A percentile compares a stretch with the other conserved stretches of the same genome.
These are phyloP conservation scores for Arabidopsis arenosa DNA, from an alignment of 345 rosid species.

Conservation along the genomic window DNA sequence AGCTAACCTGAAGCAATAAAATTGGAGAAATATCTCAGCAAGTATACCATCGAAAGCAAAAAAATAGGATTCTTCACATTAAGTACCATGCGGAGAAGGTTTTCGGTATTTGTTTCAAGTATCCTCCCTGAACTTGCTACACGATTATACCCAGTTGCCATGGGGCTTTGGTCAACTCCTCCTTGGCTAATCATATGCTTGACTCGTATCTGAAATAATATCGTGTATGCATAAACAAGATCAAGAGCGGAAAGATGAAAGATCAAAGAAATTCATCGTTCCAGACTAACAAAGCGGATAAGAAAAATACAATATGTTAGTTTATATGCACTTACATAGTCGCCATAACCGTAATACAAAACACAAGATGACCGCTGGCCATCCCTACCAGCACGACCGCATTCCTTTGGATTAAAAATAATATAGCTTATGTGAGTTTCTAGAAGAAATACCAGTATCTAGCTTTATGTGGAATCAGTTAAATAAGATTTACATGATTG, in stretches of 20 bases:
- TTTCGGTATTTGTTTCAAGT: constrained; percentile 87
- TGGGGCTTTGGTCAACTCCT: constrained; percentile 77
- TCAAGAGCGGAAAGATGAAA: constrained; percentile 13
- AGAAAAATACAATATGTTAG: constrained; percentile 21
- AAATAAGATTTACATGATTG: constrained; percentile 6
- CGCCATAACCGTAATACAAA: constrained; percentile 91
- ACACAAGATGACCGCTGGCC: constrained; percentile 92
- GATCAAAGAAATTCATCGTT: neutral
- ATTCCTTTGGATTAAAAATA: constrained; percentile 67
- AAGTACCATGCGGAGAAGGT: constrained; percentile 86
- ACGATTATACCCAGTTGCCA: constrained; percentile 67
- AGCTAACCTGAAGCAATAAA: constrained; percentile 75
- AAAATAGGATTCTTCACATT: constrained; percentile 13
- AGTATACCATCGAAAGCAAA: constrained; percentile 21
- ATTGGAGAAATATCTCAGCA: constrained; percentile 31
- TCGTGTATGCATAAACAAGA: constrained; percentile 33
- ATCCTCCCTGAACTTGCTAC: constrained; percentile 69
- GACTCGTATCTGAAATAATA: constrained; percentile 72
- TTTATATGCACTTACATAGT: constrained; percentile 67
- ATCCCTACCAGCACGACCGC: constrained; percentile 99
- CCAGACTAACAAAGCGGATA: constrained; percentile 1
- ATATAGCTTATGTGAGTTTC: constrained; percentile 22
- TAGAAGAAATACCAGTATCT: constrained; percentile 10
- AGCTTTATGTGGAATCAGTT: constrained; percentile 4
- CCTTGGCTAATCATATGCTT: constrained; percentile 98